These are phyloP conservation scores for Acacia concinna DNA, from an alignment of 331 rosid species.

Conservation along the genomic window DNA sequence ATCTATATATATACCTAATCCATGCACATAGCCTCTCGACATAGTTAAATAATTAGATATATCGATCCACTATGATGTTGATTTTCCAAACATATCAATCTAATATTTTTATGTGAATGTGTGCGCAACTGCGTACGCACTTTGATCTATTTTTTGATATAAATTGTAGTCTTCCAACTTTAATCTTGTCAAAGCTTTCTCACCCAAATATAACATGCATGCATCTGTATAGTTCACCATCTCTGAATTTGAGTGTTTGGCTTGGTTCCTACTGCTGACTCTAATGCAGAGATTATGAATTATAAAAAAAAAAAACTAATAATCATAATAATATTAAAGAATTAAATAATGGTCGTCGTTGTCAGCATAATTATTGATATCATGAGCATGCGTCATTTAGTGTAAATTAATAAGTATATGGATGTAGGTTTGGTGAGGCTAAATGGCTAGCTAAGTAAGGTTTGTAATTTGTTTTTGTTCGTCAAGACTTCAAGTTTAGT, in stretches of 20 bases:
- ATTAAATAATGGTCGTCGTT: not conserved
- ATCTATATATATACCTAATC: not conserved
- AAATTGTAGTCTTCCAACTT: not conserved
- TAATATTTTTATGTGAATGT: not conserved
- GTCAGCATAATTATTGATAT: not conserved
- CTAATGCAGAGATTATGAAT: not conserved
- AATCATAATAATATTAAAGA: not conserved
- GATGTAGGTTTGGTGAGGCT: not conserved
- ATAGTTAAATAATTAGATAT: not conserved
- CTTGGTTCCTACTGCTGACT: not conserved
- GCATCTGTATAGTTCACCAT: not conserved
- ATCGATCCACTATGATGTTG: not conserved
- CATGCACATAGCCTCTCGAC: not conserved
- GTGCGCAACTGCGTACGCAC: not conserved
- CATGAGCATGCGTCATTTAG: not conserved
- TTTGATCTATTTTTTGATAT: not conserved
- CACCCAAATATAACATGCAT: not conserved
- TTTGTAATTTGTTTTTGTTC: not conserved
- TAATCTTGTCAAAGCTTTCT: not conserved
- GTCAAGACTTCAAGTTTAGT: not conserved
- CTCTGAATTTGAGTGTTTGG: not conserved
- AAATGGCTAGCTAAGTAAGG: not conserved
- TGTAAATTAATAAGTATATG: not conserved
- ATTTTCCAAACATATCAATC: not conserved
- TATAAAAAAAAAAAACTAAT: not conserved